Percentiles rank a stretch among this genome's conserved stretches.
Evolutionary conservation across 1,284 basidiomycete species (phyloP).

Genomic region (Ustilago xerochloae): DNA sequence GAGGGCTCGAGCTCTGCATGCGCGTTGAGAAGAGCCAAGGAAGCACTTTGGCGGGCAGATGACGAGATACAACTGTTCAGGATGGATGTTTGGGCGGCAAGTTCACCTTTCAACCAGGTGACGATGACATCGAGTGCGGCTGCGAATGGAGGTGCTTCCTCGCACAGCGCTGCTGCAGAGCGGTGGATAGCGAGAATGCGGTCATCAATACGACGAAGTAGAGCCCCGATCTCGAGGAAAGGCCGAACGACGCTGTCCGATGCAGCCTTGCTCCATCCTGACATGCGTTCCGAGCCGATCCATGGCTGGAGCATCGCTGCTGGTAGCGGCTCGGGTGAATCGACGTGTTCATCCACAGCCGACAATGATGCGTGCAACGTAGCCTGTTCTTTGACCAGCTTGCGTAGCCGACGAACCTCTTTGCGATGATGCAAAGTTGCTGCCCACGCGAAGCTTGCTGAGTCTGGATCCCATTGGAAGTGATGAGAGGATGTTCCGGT

Average conservation of each 20-base stretch:
- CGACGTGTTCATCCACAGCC: slow-evolving; percentile 9
- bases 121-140: slow-evolving; percentile 41
- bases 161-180: slow-evolving; percentile 11
- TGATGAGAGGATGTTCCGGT: slow-evolving; percentile 43
- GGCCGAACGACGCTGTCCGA: slow-evolving; percentile 36
- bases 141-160: slow-evolving; percentile 46
- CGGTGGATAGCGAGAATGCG: slow-evolving; percentile 28
- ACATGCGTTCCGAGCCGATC: slow-evolving; percentile 43
- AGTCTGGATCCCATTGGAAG: slow-evolving; percentile 46
- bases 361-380: slow-evolving; percentile 18
- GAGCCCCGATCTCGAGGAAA: slow-evolving; percentile 42
- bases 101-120: slow-evolving; percentile 46
- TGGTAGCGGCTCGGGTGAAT: background rate
- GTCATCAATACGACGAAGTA: slow-evolving; percentile 43
- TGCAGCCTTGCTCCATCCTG: slow-evolving; percentile 33
- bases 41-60: background rate
- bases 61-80: background rate
- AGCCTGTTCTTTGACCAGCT: slow-evolving; percentile 28
- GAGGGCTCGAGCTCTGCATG: slow-evolving; percentile 35
- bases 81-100: slow-evolving; percentile 16
- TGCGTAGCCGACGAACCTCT: slow-evolving; percentile 16
- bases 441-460: slow-evolving; percentile 41
- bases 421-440: slow-evolving; percentile 24
- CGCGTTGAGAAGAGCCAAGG: slow-evolving; percentile 36
- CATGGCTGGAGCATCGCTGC: slow-evolving; percentile 24